Evolutionary conservation across 2,329 filamentous ascomycete species (phyloP).

Genomic region (Sporothrix pseudoabietina): DNA sequence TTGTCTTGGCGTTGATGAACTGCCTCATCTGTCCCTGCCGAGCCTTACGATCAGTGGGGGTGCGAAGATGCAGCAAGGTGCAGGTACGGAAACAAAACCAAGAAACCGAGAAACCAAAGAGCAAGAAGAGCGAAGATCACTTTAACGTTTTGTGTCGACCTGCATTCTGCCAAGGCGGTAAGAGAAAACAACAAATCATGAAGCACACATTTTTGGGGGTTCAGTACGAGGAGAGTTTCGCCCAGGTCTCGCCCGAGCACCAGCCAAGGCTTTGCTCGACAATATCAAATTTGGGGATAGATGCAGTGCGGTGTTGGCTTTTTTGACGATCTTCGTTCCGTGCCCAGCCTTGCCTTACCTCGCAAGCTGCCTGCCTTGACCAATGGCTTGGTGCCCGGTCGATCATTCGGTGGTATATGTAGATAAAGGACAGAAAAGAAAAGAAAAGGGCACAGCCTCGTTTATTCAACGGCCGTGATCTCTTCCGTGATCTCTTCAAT

Average conservation of each 20-base stretch:
- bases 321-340: constrained; percentile 9
- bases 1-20: constrained; percentile 12
- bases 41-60: background rate
- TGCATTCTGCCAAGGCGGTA: constrained; percentile 6
- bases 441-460: background rate
- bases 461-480: background rate
- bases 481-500: background rate
- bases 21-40: constrained; percentile 11
- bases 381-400: background rate
- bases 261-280: background rate
- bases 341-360: constrained; percentile 20
- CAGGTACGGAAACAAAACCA: background rate
- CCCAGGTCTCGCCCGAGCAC: background rate
- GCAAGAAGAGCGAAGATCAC: background rate
- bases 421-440: background rate
- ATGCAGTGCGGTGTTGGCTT: constrained; percentile 2
- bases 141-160: background rate
- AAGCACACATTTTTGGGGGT: background rate
- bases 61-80: background rate
- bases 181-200: background rate
- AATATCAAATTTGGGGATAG: background rate
- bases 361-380: no score
- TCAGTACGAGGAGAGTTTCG: background rate
- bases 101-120: background rate
- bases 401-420: background rate